Evolutionary conservation across 2,329 filamentous ascomycete species (phyloP), one percentile per base, ranked within the genome.

Genomic region (Ophiostoma himal-ulmi): DNA sequence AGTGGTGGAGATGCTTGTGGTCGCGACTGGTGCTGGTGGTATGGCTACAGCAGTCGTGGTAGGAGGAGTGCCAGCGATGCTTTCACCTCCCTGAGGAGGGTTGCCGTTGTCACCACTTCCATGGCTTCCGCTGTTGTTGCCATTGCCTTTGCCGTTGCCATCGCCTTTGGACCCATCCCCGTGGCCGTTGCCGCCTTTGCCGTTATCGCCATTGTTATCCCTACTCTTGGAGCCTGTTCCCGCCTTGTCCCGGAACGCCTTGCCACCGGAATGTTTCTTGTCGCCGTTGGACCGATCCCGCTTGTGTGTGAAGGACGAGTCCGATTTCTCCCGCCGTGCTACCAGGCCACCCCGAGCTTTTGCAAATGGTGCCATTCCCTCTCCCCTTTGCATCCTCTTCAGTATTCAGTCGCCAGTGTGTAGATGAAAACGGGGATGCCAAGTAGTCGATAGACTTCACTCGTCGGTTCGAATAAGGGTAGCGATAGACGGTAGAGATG

Each of bases 361-460:
- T 41, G 41, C 71, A 69, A 75, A 57, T 70, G 77, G 76, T 70
- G 77, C 77, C 77, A 78, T 78, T 57, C 71, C 73, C 72, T 75
- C 72, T 70, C 72, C 76, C 74, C 73, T 72, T 71, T 73, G 72
- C 75, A 76, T 75, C 69, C 72, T 72, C 72, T 10, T 65, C 36
- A 37, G 68, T 37, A 70, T 62, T 67, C 44, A 67, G 70, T 72
- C 71, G 73, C 74, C 74, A 75, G 71, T 70, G 60, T 70, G 71
- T n/a, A 65, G 30, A 54, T 22, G 2, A 26, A 39, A 26, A n/a
- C 5, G 4, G 54, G 39, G 70, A 67, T 17, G 14, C 11, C 26
- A 72, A 73, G 71, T 74, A 73, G 70, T 70, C 72, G 62, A 26
- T 11, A 37, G 14, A 1, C 36, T 13, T 65, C 26, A 39, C n/a